Base-by-base conservation (phyloP, 1,284 basidiomycete genomes). In the Sporisorium reilianum region DNA sequence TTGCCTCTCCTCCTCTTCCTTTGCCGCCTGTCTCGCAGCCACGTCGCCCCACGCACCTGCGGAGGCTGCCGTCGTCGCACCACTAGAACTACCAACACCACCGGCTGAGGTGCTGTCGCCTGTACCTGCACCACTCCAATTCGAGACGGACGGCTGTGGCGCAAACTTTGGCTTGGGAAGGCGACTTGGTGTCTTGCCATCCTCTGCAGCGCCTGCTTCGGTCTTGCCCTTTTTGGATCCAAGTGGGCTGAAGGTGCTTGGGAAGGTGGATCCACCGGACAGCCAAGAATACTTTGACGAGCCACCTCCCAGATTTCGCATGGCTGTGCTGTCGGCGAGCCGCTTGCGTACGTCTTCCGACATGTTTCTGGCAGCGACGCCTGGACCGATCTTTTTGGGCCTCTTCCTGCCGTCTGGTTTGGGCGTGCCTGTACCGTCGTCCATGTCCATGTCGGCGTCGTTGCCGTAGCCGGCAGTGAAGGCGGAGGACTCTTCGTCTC, bases 1-100 rank as follows among this genome's bases (percentile, higher is more conserved):
- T 50, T 71, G 68, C 20, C 74, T 71, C 38, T 84, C 81, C 42
- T 81, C 77, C 53, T 83, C 80, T 32, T 80, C 73, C 61, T 79
- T 72, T 7, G 71, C 79, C 1, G 77, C 78, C 50, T 82, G 79
- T 2, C 82, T 72, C 14, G 75, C 75, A 2, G 78, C 60, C 18
- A 83, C 79, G 55, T 84, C 82, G 41, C 80, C 81, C 82, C 82
- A 84, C 7, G 79, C 80, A 41, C 80, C 80, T 2, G 76, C 55
- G 0, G 62, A 49, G 6, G 45, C 55, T 51, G 55, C n/a, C 20
- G 14, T 55, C 5, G 45, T 26, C 2, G 26, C 58, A 34, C n/a
- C 49, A 28, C 50, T 49, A 2, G 38, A 18, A 20, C 38, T 9
- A 20, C 38, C 45, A 11, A 40, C 25, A 12, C 18, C 54, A 22